Conservation (phyloP, 2,329 filamentous ascomycete genomes). For the Hypoxylon sp. region DNA sequence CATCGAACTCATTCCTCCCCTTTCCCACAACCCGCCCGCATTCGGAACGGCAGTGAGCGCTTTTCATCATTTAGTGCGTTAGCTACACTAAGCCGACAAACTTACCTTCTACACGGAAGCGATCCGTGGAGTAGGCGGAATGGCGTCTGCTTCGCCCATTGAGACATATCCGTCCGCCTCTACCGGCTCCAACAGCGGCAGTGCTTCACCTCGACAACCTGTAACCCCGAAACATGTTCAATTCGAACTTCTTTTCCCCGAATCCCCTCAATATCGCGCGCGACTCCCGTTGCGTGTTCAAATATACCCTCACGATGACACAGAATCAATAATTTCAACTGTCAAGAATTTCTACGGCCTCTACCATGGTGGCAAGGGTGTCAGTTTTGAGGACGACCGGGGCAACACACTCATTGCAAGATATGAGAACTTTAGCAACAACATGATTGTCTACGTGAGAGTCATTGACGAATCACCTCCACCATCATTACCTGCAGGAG, state of each 20-base stretch:
- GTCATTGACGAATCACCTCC: slow-evolving; percentile 76
- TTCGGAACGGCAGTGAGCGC: slow-evolving; percentile 49
- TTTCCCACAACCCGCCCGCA: slow-evolving; percentile 40
- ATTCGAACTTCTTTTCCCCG: slow-evolving; percentile 81
- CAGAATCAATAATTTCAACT: slow-evolving; percentile 96
- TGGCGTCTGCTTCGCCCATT: slow-evolving; percentile 65
- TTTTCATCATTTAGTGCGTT: slow-evolving; percentile 46
- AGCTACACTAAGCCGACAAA: slow-evolving; percentile 40
- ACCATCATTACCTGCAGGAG: slow-evolving; percentile 53
- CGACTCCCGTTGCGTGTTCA: slow-evolving; percentile 88
- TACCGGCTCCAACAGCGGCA: slow-evolving; percentile 61
- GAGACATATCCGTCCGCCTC: slow-evolving; percentile 55
- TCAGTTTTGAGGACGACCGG: slow-evolving; percentile 94
- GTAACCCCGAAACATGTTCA: slow-evolving; percentile 79
- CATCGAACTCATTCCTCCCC: slow-evolving; percentile 48
- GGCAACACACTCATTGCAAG: slow-evolving; percentile 93
- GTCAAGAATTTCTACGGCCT: slow-evolving; percentile 99
- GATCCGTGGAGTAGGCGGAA: slow-evolving; percentile 53
- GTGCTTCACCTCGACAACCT: slow-evolving; percentile 64
- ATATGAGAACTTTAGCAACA: slow-evolving; percentile 94
- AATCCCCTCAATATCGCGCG: slow-evolving; percentile 78
- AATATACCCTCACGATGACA: slow-evolving; percentile 95
- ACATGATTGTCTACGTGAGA: slow-evolving; percentile 94
- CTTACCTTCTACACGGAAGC: slow-evolving; percentile 50
- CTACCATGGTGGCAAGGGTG: slow-evolving; percentile 85